Base-by-base conservation (phyloP, 2,329 filamentous ascomycete species). In the Lecanosticta acicola region DNA sequence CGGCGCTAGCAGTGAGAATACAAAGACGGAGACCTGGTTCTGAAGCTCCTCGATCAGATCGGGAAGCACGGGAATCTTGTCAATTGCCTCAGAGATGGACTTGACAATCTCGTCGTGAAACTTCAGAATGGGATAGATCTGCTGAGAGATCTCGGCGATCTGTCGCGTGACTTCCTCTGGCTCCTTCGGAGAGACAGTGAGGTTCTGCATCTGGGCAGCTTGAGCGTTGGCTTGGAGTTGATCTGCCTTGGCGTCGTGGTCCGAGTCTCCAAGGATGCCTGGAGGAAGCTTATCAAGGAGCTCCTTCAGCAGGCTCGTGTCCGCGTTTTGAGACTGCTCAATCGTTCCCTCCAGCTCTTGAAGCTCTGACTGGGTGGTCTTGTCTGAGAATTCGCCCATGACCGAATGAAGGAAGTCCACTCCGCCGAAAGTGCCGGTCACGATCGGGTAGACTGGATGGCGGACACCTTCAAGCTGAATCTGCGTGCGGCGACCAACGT, bases 381-480 rank as follows among this genome's bases (percentile, higher is more conserved):
- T 95, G 68, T 96, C 90, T 32, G 84, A 85, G 41, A 95, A 80
- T 57, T 83, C 80, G 44, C 80, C 80, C 55, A 81, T 86, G 21
- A 94, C 89, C 1, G 86, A 93, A 71, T 94, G 49, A 20, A 55
- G 20, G 70, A 96, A 96, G 62, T 96, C 91, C 11, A 95, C 90
- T 53, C 90, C 90, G 51, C 90, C 90, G 67, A 96, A 96, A 4
- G 90, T 96, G 49, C 91, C 90, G 1, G 90, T 96, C 36, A 94
- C 78, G 50, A 91, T 72, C 4, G 90, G 90, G 59, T 85, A 95
- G 50, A 95, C 86, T 3, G 75, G 62, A 26, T 74, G 63, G 17
- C 75, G 74, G 46, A 79, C 83, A 36, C 85, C 88, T 26, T 77
- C 72, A 20, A 96, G 75, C 37, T 79, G 72, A 20, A 95, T 72